Base-by-base conservation (phyloP, 2,329 filamentous ascomycete species). In the Neospermospora avenae region DNA sequence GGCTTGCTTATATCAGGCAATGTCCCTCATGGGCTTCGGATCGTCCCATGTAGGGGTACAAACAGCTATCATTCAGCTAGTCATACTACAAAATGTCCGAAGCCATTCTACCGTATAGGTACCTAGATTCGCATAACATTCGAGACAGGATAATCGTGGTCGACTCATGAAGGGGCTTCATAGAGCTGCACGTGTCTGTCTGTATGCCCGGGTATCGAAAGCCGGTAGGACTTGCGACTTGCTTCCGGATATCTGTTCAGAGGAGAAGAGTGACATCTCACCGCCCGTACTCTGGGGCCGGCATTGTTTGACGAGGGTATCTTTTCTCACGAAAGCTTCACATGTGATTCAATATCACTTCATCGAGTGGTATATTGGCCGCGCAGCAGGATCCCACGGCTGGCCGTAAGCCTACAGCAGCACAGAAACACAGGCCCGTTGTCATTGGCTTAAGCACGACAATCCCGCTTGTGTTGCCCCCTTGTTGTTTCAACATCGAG, bases 401-500 rank as follows among this genome's bases (percentile, higher is more conserved):
- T 2, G 20, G 11, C 49, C 25, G 49, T 52, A 52, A 39, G 31
- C 10, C 34, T 18, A 24, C 42, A 37, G 44, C 18, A 31, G 20
- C 35, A 35, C n/a, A 45, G 49, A 62, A 62, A 62, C 60, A 54
- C 10, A 20, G 31, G 35, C 11, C 1, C 16, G 22, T 5, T 34
- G 6, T 44, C 20, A 59, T 62, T 62, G 60, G 60, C 11, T 25
- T 4, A 37, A 20, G 41, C 35, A 51, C 4, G 24, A 55, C 41
- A 53, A 37, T 41, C 54, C 31, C 28, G 51, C 41, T 44, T 11
- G 18, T 55, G 49, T 18, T 31, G 31, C 34, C 39, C 49, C 48
- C 44, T 56, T 37, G 51, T 44, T 54, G 60, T 62, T 62, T 62
- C 60, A 62, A 31, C 59, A 10, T 31, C 28, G 28, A 31, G 28